Percentiles rank a stretch among this genome's conserved stretches.
Conservation (phyloP, 768 basidiomycete genomes). For the Mycena olivaceomarginata region DNA sequence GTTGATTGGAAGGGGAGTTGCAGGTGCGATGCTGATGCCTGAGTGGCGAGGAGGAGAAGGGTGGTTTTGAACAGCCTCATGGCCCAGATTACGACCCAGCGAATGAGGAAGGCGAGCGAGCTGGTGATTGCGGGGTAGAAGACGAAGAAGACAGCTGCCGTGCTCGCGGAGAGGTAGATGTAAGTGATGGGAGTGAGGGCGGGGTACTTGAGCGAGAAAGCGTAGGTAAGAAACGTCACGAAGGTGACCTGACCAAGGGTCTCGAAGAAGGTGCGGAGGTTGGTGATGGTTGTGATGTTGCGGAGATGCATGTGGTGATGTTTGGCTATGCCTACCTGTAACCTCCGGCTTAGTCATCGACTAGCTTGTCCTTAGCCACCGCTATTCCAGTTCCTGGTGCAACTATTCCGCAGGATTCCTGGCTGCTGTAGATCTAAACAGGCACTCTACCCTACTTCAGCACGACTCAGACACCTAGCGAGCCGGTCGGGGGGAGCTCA, state of each 20-base stretch:
- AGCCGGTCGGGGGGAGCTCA: too few species aligned
- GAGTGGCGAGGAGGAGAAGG: constrained; percentile 16
- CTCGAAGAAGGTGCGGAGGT: not conserved
- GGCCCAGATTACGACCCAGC: constrained; percentile 25
- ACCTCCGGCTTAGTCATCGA: not conserved
- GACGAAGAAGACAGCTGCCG: constrained; percentile 1
- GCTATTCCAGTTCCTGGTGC: too few species aligned
- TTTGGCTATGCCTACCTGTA: not conserved
- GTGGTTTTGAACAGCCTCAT: constrained; percentile 25
- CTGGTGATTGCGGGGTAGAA: constrained; percentile 5
- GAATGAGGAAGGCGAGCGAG: constrained; percentile 21
- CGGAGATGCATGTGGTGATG: too few species aligned
- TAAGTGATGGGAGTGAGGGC: constrained; percentile 3
- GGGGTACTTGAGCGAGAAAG: constrained; percentile 6
- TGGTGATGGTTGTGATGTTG: not conserved
- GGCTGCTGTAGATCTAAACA: too few species aligned
- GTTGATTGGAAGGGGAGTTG: constrained; percentile 27
- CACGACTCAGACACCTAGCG: too few species aligned
- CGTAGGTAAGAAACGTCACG: not conserved
- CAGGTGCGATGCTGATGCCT: constrained; percentile 25
- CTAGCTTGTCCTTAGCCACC: not conserved
- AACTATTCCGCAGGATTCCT: too few species aligned
- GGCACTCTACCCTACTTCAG: too few species aligned
- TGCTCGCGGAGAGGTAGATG: constrained; percentile 6
- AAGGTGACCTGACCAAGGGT: constrained; percentile 3